Percentiles rank a stretch among this genome's conserved stretches.
Conservation (phyloP, 495 filamentous ascomycete genomes). For the Elasticomyces elasticus region DNA sequence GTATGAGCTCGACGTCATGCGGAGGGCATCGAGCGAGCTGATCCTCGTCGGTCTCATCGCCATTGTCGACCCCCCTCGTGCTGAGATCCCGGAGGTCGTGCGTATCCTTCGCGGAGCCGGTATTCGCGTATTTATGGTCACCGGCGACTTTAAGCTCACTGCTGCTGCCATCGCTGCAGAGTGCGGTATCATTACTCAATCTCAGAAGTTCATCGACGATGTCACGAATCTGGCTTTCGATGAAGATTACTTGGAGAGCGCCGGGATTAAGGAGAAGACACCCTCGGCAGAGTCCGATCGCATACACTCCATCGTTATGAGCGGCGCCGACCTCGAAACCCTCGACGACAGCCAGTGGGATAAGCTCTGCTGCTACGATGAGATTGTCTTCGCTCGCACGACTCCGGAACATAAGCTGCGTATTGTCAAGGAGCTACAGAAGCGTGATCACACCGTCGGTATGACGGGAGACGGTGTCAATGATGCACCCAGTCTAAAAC, state of each 20-base stretch:
- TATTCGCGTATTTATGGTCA: constrained; percentile 63
- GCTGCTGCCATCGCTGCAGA: constrained; percentile 58
- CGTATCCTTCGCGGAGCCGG: constrained; percentile 48
- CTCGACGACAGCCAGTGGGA: constrained; percentile 51
- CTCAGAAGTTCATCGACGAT: constrained; percentile 32
- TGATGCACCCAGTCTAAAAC: constrained; percentile 70
- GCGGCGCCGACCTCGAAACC: constrained; percentile 48
- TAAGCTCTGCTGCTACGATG: constrained; percentile 45
- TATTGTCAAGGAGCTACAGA: constrained; percentile 63
- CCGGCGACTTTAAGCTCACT: constrained; percentile 63
- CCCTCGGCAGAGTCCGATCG: background rate
- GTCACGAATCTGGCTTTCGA: constrained; percentile 31
- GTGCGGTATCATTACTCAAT: constrained; percentile 52
- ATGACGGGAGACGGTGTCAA: constrained; percentile 85
- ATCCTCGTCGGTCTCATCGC: constrained; percentile 54
- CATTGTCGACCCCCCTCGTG: constrained; percentile 56
- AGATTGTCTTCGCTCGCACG: constrained; percentile 60
- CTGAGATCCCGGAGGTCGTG: constrained; percentile 54
- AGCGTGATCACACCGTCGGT: constrained; percentile 48
- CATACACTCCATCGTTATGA: constrained; percentile 38
- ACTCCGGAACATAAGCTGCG: constrained; percentile 69
- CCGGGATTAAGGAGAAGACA: background rate
- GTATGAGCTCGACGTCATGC: constrained; percentile 44
- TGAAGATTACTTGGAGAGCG: constrained; percentile 3
- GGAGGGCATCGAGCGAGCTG: constrained; percentile 40